Conservation (phyloP, 2,329 filamentous ascomycete genomes). For the Beauveria medogensis region DNA sequence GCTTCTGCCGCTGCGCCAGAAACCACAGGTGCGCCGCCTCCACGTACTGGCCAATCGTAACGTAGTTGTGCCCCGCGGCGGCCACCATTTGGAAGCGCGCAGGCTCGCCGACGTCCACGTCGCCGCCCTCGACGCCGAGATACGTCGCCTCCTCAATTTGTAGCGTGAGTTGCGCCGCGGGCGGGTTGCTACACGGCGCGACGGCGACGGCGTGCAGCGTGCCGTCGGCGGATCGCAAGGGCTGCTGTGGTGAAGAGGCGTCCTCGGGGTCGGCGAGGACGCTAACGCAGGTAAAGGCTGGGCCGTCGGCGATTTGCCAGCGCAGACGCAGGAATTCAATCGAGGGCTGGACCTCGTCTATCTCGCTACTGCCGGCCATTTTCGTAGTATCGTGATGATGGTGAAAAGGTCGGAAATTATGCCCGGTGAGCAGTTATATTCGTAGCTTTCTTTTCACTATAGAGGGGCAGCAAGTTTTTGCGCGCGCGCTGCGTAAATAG, state of each 20-base stretch:
- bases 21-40: slow-evolving; percentile 1
- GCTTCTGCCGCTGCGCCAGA: not conserved
- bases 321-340: slow-evolving; percentile 1
- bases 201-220: not conserved
- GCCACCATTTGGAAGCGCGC: not conserved
- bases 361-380: not conserved
- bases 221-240: not conserved
- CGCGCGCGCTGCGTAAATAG: not conserved
- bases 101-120: not conserved
- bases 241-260: not conserved
- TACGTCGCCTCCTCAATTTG: not conserved
- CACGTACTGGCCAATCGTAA: slow-evolving; percentile 2
- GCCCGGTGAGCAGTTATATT: not conserved
- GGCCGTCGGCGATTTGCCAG: slow-evolving; percentile 5
- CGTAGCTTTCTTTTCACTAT: not conserved
- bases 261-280: slow-evolving; percentile 2
- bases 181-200: slow-evolving; percentile 1
- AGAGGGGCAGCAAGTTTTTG: not conserved
- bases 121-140: slow-evolving; percentile 1
- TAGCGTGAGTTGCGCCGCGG: not conserved
- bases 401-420: not conserved
- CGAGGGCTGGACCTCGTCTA: not conserved
- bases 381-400: not conserved
- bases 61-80: not conserved
- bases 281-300: not conserved